A percentile compares a stretch with the other conserved stretches of the same genome.
phyloP scores from a whole-genome alignment of 2,329 filamentous ascomycete species.

The Clarireedia monteithiana region DNA sequence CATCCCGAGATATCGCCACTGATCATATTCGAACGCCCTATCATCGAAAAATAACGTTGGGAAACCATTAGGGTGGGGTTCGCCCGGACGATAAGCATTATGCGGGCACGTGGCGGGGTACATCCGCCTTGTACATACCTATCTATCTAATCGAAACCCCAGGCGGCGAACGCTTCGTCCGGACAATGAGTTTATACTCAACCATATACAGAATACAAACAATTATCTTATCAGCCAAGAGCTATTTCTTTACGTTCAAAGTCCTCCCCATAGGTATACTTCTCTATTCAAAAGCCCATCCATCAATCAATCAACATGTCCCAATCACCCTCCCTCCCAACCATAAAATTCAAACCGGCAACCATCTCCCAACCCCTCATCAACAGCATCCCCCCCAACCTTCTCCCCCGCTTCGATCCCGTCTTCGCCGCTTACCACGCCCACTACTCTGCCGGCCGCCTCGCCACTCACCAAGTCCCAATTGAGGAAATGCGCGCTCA shows the following conservation, averaged over 20 bases:
- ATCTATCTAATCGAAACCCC: not conserved
- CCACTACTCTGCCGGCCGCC: conserved; percentile 34
- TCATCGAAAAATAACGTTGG: not conserved
- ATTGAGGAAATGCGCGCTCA: conserved; percentile 31
- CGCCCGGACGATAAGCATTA: conserved; percentile 2
- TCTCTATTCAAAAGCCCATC: no score
- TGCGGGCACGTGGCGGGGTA: not conserved
- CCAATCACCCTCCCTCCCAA: not conserved
- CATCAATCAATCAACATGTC: not conserved
- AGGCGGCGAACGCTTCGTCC: no score
- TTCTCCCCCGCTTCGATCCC: conserved; percentile 33
- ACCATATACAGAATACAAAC: no score
- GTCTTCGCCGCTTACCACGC: conserved; percentile 35
- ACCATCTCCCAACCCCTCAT: conserved; percentile 30
- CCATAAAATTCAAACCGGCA: conserved; percentile 1
- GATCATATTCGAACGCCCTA: no score
- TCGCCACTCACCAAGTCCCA: conserved; percentile 33
- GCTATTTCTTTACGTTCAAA: no score
- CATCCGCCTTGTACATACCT: not conserved
- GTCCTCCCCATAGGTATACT: no score
- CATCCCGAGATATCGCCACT: no score
- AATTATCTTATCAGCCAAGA: no score
- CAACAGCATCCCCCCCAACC: conserved; percentile 34
- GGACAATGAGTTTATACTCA: no score
- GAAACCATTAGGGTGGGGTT: not conserved